Base-by-base conservation (phyloP, 768 basidiomycete species). In the Suillus subaureus region DNA sequence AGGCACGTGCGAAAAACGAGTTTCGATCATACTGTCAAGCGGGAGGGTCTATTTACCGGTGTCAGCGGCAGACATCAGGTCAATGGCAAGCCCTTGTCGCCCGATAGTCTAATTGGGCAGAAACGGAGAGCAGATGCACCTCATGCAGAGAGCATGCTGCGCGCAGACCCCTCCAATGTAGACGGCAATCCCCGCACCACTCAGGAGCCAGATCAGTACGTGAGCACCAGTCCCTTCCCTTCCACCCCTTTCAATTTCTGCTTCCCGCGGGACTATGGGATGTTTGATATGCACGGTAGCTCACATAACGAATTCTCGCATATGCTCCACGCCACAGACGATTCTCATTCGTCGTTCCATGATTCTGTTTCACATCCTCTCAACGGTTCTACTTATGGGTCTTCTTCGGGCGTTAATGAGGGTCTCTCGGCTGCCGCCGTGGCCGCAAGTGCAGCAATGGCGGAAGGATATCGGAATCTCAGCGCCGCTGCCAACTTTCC, bases 1-100 rank as follows among this genome's bases (percentile, higher is more conserved):
- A 86, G 90, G 66, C 91, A 92, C 77, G 93, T 94, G 65, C 87
- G 95, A 67, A 97, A 97, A 82, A 94, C 95, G 55, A 95, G 93
- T 77, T 97, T 96, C 75, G 95, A 97, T 77, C 95, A 96, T 78
- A 96, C 95, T 4, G 89, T 96, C 47, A 84, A 85, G 43, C 86
- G 85, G 68, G 88, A 90, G 67, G 86, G 84, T 43, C 83, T 89
- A 63, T 79, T 87, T 65, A 72, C 80, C 37, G 86, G 85, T 49
- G 77, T 87, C 58, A 84, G 84, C 70, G 89, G 90, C 64, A 83
- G 92, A 58, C 92, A 94, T 79, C 91, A 93, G 75, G 88, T 92
- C 68, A 91, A 93, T 73, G 90, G 91, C 42, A 89, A 89, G 74
- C 88, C 92, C 45, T 75, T 88, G 68, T 82, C 85, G 51, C 84